phyloP scores from a whole-genome alignment of 2,329 filamentous ascomycete species.

The Colletotrichum agaves region DNA sequence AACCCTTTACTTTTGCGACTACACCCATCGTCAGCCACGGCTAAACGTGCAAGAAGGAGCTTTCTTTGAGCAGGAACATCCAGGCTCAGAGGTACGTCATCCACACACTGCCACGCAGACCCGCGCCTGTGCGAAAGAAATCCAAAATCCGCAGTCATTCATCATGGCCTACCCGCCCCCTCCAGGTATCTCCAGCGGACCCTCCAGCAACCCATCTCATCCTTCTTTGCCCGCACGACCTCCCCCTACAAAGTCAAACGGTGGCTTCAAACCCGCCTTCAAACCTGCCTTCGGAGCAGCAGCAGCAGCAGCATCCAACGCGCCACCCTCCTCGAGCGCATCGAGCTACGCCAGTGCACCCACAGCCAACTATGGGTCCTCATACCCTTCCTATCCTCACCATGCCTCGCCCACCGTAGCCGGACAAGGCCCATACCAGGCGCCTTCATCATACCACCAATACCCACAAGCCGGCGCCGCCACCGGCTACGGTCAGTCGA shows the following conservation, averaged over 20 bases:
- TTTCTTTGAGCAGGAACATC: constrained; percentile 48
- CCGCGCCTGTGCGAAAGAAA: constrained; percentile 20
- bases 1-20: constrained; percentile 27
- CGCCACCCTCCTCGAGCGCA: constrained; percentile 51
- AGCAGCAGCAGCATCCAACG: constrained; percentile 18
- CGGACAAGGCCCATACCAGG: constrained; percentile 36
- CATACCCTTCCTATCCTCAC: constrained; percentile 53
- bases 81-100: constrained; percentile 63
- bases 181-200: constrained; percentile 73
- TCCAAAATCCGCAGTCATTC: constrained; percentile 55
- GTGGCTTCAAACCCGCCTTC: constrained; percentile 63
- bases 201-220: constrained; percentile 53
- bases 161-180: constrained; percentile 89
- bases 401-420: constrained; percentile 40
- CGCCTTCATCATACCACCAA: constrained; percentile 41
- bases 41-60: constrained; percentile 18
- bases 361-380: constrained; percentile 56
- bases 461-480: constrained; percentile 46
- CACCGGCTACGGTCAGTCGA: constrained; percentile 41
- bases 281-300: constrained; percentile 44
- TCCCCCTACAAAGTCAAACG: constrained; percentile 65
- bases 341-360: constrained; percentile 50
- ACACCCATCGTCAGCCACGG: constrained; percentile 9
- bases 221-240: constrained; percentile 83
- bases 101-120: constrained; percentile 38